Percentiles rank a stretch among this genome's conserved stretches.
Evolutionary conservation across 2,329 filamentous ascomycete genomes (phyloP).

Genomic region (Fusarium ramigenum): DNA sequence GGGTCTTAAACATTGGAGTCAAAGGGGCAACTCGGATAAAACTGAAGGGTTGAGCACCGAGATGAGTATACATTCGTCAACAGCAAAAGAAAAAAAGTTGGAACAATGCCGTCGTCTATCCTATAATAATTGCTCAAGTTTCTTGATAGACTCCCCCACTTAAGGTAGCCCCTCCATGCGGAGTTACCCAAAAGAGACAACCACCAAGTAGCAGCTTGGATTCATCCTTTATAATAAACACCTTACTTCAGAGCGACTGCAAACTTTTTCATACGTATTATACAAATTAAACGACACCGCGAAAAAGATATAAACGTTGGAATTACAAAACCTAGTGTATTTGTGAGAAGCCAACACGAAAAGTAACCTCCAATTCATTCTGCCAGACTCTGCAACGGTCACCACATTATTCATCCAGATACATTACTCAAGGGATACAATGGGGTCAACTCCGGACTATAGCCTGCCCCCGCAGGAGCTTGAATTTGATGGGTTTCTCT

Average conservation of each 20-base stretch:
- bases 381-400: not conserved
- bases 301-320: not conserved
- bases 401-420: not conserved
- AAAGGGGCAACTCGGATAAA: not conserved
- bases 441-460: constrained; percentile 51
- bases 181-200: constrained; percentile 41
- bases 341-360: not conserved
- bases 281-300: not conserved
- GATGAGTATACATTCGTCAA: not conserved
- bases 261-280: not conserved
- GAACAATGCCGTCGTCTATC: not conserved
- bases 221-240: constrained; percentile 9
- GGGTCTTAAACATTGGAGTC: not conserved
- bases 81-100: not conserved
- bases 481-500: constrained; percentile 67
- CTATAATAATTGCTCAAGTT: not conserved
- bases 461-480: constrained; percentile 56
- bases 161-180: constrained; percentile 19
- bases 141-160: constrained; percentile 8
- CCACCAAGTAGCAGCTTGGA: constrained; percentile 6
- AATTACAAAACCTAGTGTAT: not conserved
- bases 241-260: not conserved
- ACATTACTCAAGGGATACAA: constrained; percentile 22
- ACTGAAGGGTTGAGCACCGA: too few relatives aligned
- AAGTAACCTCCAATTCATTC: not conserved